phyloP scores from a whole-genome alignment of 2,329 filamentous ascomycete genomes.

The Delphinella strobiligena region DNA sequence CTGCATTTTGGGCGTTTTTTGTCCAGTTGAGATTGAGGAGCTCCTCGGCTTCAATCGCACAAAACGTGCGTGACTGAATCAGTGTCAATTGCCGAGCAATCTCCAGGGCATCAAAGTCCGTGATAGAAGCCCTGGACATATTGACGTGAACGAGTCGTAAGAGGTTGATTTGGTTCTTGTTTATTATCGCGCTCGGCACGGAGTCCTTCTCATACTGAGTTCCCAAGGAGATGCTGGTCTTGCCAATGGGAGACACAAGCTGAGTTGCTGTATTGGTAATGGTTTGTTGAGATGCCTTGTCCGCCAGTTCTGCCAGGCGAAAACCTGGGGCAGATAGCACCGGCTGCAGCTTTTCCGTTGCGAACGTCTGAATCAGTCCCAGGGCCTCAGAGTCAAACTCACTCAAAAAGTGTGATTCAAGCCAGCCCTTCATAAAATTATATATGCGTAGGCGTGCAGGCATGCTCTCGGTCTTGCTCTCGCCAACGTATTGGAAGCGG shows the following conservation, averaged over 20 bases:
- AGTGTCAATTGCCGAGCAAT: slow-evolving; percentile 84
- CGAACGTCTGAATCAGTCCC: slow-evolving; percentile 65
- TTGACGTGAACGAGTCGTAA: slow-evolving; percentile 28
- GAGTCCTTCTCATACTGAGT: slow-evolving; percentile 41
- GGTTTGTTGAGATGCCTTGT: slow-evolving; percentile 48
- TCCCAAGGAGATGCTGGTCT: slow-evolving; percentile 65
- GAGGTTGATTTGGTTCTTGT: slow-evolving; percentile 62
- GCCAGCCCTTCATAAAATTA: slow-evolving; percentile 94
- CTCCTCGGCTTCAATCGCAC: slow-evolving; percentile 82
- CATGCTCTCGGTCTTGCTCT: slow-evolving; percentile 59
- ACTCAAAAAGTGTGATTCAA: slow-evolving; percentile 89
- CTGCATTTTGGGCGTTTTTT: slow-evolving; percentile 66
- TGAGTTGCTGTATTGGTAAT: slow-evolving; percentile 14
- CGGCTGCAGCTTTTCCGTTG: slow-evolving; percentile 55
- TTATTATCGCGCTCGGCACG: slow-evolving; percentile 48
- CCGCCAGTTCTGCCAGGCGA: slow-evolving; percentile 65
- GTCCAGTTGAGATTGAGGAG: slow-evolving; percentile 88
- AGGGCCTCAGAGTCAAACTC: slow-evolving; percentile 69
- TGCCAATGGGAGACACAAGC: slow-evolving; percentile 78
- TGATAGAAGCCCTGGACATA: slow-evolving; percentile 40
- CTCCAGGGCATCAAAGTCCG: slow-evolving; percentile 87
- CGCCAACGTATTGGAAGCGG: slow-evolving; percentile 81
- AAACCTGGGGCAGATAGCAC: slow-evolving; percentile 66
- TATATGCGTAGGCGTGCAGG: slow-evolving; percentile 85
- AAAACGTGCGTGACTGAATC: slow-evolving; percentile 85